Conservation (phyloP, 805 yeast species). For the Hanseniaspora occidentalis region DNA sequence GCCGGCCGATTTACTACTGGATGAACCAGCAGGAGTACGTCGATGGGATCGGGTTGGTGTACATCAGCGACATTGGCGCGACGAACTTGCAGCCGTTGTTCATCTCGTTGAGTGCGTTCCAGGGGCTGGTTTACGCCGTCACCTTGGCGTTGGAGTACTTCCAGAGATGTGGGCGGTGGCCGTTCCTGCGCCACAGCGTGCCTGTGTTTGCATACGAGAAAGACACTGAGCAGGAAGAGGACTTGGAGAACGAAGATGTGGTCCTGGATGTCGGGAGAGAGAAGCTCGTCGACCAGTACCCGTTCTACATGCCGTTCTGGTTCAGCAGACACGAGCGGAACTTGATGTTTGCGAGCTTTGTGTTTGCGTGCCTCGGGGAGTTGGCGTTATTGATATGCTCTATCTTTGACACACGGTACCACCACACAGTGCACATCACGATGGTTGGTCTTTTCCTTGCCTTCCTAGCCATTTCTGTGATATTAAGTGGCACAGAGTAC, state of each 20-base stretch:
- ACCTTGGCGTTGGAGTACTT: conserved; percentile 50
- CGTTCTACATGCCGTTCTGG: conserved; percentile 27
- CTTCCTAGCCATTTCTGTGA: conserved; percentile 42
- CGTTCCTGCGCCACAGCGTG: conserved; percentile 10
- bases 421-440: conserved; percentile 42
- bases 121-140: conserved; percentile 61
- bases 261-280: conserved; percentile 7
- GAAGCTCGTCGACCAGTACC: conserved; percentile 12
- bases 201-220: no score
- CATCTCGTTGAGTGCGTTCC: conserved; percentile 64
- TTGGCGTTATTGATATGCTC: conserved; percentile 64
- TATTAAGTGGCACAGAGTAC: conserved; percentile 34
- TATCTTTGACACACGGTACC: conserved; percentile 52
- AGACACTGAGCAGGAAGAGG: conserved; percentile 4
- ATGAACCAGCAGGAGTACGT: background rate
- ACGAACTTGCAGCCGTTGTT: conserved; percentile 76
- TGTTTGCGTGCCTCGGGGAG: conserved; percentile 46
- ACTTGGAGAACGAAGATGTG: conserved; percentile 1
- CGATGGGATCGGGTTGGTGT: conserved; percentile 29
- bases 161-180: conserved; percentile 43
- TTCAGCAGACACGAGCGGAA: conserved; percentile 27
- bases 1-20: conserved; percentile 48
- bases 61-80: conserved; percentile 81
- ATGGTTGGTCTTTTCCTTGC: conserved; percentile 68
- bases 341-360: conserved; percentile 29